Conservation (phyloP, 805 yeast genomes). For the Debaryomyces prosopidis region DNA sequence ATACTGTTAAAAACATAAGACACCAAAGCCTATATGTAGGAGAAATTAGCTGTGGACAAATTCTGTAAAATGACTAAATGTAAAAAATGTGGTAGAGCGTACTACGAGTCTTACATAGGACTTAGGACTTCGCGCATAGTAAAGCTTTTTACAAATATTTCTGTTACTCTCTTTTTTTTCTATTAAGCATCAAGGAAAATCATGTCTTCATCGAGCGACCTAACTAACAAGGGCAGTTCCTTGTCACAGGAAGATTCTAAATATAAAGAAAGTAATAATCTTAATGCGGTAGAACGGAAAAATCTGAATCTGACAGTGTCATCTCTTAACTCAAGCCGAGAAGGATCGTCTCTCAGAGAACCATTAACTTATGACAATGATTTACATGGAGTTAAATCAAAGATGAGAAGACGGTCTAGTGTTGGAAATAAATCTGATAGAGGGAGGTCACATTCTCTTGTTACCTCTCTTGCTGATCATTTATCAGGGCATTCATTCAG, state of each 20-base stretch:
- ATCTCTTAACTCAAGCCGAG: neutral
- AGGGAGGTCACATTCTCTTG: neutral
- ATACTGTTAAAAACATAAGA: no score
- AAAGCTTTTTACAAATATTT: no score
- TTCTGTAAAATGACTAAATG: no score
- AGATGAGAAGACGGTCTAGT: neutral
- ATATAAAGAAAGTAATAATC: neutral
- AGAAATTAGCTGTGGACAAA: no score
- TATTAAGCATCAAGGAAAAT: no score
- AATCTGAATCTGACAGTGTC: neutral
- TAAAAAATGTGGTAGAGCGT: no score
- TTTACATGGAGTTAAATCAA: neutral
- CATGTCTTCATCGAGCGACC: constrained; percentile 1
- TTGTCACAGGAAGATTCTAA: neutral
- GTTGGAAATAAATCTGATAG: neutral
- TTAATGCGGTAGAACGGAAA: neutral
- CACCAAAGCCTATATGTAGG: no score
- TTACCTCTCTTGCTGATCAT: neutral
- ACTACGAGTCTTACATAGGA: no score
- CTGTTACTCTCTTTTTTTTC: no score
- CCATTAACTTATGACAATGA: neutral
- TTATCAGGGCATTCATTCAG: neutral
- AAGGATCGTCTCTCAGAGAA: neutral
- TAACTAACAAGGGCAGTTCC: neutral
- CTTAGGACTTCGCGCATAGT: no score